Evolutionary conservation across 2,329 filamentous ascomycete species (phyloP), one percentile per base, ranked within the genome.

Genomic region (Cadophora gregata): DNA sequence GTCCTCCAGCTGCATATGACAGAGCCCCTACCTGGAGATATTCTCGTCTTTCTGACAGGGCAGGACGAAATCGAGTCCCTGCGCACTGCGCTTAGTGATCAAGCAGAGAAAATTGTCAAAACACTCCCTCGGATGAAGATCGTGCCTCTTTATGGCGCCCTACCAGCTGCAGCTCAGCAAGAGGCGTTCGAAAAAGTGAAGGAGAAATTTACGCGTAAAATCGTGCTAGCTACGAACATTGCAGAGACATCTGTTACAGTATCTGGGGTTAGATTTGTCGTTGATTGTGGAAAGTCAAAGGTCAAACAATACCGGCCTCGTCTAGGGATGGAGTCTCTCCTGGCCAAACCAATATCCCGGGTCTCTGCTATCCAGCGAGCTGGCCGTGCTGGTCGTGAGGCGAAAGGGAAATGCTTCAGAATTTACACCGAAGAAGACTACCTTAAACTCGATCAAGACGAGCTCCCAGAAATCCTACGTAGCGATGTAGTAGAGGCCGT

Each of bases 161-260:
- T 99, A 6, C 92, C 95, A 0, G 93, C 96, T 72, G 87, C 90
- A 62, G 91, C 91, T 0, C 96, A 99, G 74, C 92, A 97, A 71
- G 86, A 88, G 25, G 93, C 96, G 10, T 98, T 99, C 77, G 83
- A 90, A 63, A 91, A 92, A 0, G 85, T 91, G 25, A 87, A 87
- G 64, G 86, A 88, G 2, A 84, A 84, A n/a, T 86, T 84, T 64
- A 96, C 93, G 0, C 86, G 96, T 51, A 98, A 98, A 76, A 85
- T 98, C 14, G 93, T 99, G 0, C 82, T 99, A 0, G 90, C 94
- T 0, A 99, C 96, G 16, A 99, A 99, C 75, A 98, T 99, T 74
- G 96, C 96, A n/a, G 96, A 99, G 78, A 98, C 96, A 0, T 98
- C 96, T 0, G 92, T 99, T 67, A 99, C 96, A 0, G 94, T 99